phyloP scores from a whole-genome alignment of 2,329 filamentous ascomycete genomes.

The Reticulascus tulasneorum region DNA sequence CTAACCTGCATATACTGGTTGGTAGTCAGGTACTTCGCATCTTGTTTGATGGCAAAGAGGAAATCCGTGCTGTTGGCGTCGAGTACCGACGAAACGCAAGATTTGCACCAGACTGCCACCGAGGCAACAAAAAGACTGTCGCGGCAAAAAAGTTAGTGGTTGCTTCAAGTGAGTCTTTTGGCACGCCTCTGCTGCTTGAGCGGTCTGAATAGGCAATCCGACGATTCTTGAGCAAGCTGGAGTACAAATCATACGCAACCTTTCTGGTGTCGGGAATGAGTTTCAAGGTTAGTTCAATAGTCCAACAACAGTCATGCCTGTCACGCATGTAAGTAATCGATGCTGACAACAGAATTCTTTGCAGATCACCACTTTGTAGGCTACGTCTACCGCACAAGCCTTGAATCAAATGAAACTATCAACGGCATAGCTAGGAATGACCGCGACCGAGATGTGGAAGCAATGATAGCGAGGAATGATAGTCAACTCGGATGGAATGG shows the following conservation, averaged over 20 bases:
- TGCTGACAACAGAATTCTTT: neutral
- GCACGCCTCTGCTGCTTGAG: conserved; percentile 4
- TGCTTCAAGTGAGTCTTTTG: neutral
- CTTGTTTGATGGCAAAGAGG: conserved; percentile 39
- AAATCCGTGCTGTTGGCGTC: conserved; percentile 40
- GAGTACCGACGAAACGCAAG: conserved; percentile 42
- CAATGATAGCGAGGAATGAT: conserved; percentile 17
- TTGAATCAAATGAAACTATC: conserved; percentile 40
- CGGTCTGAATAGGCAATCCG: conserved; percentile 6
- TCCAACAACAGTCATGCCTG: too few relatives aligned
- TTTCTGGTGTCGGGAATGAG: conserved; percentile 20
- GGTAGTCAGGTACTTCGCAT: conserved; percentile 19
- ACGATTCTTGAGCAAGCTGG: conserved; percentile 37
- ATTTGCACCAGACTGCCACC: conserved; percentile 23
- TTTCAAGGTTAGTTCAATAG: conserved; percentile 1
- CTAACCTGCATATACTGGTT: conserved; percentile 24
- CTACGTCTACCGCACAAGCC: conserved; percentile 41
- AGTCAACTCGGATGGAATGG: conserved; percentile 50
- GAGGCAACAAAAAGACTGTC: conserved; percentile 22
- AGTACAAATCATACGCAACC: conserved; percentile 43
- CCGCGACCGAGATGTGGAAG: conserved; percentile 17
- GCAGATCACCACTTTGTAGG: conserved; percentile 32
- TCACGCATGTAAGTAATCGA: too few relatives aligned
- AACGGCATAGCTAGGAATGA: conserved; percentile 48
- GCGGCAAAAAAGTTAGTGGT: conserved; percentile 40